Evolutionary conservation across 2,329 filamentous ascomycete genomes (phyloP).

Genomic region (Leptographium radiaticola): DNA sequence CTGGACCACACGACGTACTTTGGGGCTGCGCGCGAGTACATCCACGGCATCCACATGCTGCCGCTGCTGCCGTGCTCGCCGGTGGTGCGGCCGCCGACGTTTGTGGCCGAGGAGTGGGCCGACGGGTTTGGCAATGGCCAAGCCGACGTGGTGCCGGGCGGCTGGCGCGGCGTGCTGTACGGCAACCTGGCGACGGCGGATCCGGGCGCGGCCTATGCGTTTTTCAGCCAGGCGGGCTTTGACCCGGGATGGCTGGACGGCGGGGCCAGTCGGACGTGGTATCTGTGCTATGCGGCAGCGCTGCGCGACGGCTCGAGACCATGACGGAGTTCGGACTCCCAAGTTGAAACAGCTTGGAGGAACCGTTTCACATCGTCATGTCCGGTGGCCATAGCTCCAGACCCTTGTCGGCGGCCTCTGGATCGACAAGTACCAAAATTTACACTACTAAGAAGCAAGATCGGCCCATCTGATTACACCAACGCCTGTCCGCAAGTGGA

Average conservation of each 20-base stretch:
- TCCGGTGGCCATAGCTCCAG: neutral
- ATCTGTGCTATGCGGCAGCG: slow-evolving; percentile 61
- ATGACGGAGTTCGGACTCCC: too few relatives aligned
- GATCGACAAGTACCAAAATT: too few relatives aligned
- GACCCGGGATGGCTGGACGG: slow-evolving; percentile 62
- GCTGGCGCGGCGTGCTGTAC: slow-evolving; percentile 78
- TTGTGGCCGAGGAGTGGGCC: slow-evolving; percentile 75
- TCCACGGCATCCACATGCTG: slow-evolving; percentile 74
- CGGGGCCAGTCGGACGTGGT: slow-evolving; percentile 76
- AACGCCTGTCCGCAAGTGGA: neutral
- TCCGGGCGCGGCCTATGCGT: slow-evolving; percentile 54
- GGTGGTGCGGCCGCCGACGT: slow-evolving; percentile 51
- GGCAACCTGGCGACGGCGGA: slow-evolving; percentile 72
- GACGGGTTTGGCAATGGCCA: slow-evolving; percentile 61
- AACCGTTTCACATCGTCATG: too few relatives aligned
- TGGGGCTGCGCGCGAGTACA: slow-evolving; percentile 55
- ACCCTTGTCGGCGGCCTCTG: too few relatives aligned
- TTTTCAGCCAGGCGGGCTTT: slow-evolving; percentile 58
- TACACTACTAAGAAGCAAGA: neutral
- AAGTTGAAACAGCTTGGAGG: too few relatives aligned
- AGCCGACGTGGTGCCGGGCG: slow-evolving; percentile 51
- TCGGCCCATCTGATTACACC: neutral
- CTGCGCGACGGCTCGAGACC: neutral
- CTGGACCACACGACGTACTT: slow-evolving; percentile 89
- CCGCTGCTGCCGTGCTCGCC: slow-evolving; percentile 57